Evolutionary conservation across 2,329 filamentous ascomycete species (phyloP).

Genomic region (Eurotiales sp.): DNA sequence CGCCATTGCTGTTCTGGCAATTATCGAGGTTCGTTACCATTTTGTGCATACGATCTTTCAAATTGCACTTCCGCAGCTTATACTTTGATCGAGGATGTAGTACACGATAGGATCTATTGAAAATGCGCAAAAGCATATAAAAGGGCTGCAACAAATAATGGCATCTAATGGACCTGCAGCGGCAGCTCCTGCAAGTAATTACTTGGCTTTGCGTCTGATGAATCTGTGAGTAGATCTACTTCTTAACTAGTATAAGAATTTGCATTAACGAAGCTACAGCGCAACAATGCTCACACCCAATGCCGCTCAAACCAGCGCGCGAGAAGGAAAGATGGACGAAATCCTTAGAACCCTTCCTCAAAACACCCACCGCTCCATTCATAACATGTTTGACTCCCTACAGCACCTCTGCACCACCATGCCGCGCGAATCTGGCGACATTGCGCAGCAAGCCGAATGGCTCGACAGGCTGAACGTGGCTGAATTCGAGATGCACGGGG

Average conservation of each 20-base stretch:
- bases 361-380: conserved; percentile 1
- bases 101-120: conserved; percentile 2
- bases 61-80: no score
- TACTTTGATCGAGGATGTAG: background rate
- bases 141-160: background rate
- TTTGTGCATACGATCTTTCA: background rate
- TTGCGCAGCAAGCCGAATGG: background rate
- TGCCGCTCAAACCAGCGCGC: background rate
- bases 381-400: background rate
- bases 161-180: background rate
- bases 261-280: background rate
- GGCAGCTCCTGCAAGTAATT: background rate
- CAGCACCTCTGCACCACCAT: background rate
- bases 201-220: background rate
- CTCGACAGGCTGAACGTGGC: background rate
- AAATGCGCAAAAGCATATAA: background rate
- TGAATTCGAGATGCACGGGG: conserved; percentile 1
- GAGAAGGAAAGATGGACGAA: no score
- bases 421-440: background rate
- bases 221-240: background rate
- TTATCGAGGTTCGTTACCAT: background rate
- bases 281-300: background rate
- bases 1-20: conserved; percentile 7
- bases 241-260: no score
- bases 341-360: background rate